Conservation (phyloP, 345 rosid genomes). For the Pseudoturritis turrita region DNA sequence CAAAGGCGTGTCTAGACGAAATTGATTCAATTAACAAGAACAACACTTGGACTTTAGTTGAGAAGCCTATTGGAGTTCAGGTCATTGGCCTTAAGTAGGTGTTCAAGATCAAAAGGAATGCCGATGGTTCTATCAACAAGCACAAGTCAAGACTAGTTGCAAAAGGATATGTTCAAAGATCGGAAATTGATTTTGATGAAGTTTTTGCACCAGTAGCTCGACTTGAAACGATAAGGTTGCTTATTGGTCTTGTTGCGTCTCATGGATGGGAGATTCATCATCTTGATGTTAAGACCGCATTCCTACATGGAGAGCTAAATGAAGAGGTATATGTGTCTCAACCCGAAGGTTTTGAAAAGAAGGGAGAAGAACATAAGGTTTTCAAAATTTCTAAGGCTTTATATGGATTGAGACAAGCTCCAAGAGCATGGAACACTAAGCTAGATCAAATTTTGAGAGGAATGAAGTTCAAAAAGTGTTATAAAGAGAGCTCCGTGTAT, state of each 20-base stretch:
- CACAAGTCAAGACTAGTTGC: neutral
- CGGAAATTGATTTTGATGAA: neutral
- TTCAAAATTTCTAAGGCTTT: neutral
- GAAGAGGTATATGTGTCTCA: no score
- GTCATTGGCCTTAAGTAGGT: neutral
- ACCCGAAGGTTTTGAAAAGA: neutral
- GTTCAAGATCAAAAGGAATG: neutral
- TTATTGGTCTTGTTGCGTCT: neutral
- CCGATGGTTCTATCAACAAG: neutral
- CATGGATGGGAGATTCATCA: neutral
- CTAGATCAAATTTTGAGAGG: neutral
- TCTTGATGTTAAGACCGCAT: neutral
- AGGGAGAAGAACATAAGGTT: neutral
- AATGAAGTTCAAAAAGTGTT: neutral
- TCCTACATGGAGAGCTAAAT: no score
- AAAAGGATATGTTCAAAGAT: neutral
- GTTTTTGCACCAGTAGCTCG: no score
- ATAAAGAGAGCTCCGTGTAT: neutral
- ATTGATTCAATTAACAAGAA: neutral
- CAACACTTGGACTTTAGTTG: neutral
- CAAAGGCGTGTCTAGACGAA: no score
- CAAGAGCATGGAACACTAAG: no score
- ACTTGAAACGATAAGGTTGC: no score
- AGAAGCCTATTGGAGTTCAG: neutral
- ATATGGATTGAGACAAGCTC: neutral